phyloP scores from a whole-genome alignment of 192 early-diverging fungal genomes.

The Allomyces macrogynus region DNA sequence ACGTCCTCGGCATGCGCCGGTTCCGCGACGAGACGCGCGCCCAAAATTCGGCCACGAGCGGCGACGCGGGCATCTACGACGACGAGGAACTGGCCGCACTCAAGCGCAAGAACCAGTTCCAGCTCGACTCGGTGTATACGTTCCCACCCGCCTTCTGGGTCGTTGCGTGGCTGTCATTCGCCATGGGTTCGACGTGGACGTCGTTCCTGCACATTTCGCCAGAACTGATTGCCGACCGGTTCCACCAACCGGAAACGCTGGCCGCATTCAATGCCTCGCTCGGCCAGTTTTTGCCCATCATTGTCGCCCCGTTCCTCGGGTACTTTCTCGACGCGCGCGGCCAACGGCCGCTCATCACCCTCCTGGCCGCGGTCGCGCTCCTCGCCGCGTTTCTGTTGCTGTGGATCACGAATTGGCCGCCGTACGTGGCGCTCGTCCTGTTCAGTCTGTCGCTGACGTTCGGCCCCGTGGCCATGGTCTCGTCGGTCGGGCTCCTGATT shows the following conservation, averaged over 20 bases:
- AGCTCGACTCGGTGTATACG: constrained; percentile 26
- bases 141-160: constrained; percentile 42
- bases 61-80: neutral
- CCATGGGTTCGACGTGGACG: constrained; percentile 38
- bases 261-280: constrained; percentile 47
- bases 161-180: constrained; percentile 31
- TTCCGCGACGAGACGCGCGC: constrained; percentile 7
- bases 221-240: constrained; percentile 53
- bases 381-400: constrained; percentile 16
- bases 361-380: constrained; percentile 14
- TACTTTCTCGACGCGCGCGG: constrained; percentile 45
- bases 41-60: too few relatives aligned
- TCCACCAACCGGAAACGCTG: constrained; percentile 28
- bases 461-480: constrained; percentile 35
- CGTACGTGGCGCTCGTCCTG: constrained; percentile 12
- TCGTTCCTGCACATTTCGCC: constrained; percentile 47
- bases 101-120: constrained; percentile 33
- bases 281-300: constrained; percentile 43
- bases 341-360: constrained; percentile 27
- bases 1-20: constrained; percentile 33
- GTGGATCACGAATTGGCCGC: neutral
- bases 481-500: constrained; percentile 34
- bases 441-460: constrained; percentile 36
- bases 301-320: constrained; percentile 49
- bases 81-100: constrained; percentile 12